Evolutionary conservation across 2,329 filamentous ascomycete genomes (phyloP), one percentile per base, ranked within the genome.

Genomic region (Whalleya microplaca): DNA sequence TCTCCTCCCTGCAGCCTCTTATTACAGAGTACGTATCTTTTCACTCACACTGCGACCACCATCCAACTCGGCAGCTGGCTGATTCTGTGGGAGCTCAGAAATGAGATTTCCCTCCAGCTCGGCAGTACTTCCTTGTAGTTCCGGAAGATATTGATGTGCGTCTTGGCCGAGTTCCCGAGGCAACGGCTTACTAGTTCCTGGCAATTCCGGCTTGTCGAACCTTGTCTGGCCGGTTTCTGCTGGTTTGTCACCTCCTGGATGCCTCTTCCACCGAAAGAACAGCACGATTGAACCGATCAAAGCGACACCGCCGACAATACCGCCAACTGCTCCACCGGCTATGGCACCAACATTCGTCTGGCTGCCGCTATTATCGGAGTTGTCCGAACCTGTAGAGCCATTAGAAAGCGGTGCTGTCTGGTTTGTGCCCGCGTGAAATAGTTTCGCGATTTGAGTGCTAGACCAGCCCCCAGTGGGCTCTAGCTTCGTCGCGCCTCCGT

Each of bases 341-440:
- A 54, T 54, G 5, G 51, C 51, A 18, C 45, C 51, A 14, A 48
- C 23, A 18, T 48, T 48, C 40, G 51, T 43, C 45, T 29, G 7
- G 14, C 40, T 45, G 21, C 40, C 16, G 16, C 5, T 37, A 6
- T 14, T 12, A 29, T 7, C 18, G 21, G 27, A 19, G 40, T n/a
- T 29, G 21, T 21, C 19, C 14, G 19, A 21, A 21, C 29, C 19
- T 9, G n/a, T 16, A 8, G 51, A 37, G 2, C 27, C 6, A 14
- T 16, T 19, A n/a, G 6, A 18, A 21, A 43, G 51, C 10, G 53
- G 53, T 9, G 47, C 47, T 16, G 43, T 51, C 37, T 41, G 47
- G 32, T 45, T 51, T n/a, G 42, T 43, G 6, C 42, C 47, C 27
- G 47, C 53, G 2, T 47, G 51, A 42, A 56, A 56, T 5, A 56